Base-by-base conservation (phyloP, 1,139 yeast genomes). In the Pichia norvegensis region DNA sequence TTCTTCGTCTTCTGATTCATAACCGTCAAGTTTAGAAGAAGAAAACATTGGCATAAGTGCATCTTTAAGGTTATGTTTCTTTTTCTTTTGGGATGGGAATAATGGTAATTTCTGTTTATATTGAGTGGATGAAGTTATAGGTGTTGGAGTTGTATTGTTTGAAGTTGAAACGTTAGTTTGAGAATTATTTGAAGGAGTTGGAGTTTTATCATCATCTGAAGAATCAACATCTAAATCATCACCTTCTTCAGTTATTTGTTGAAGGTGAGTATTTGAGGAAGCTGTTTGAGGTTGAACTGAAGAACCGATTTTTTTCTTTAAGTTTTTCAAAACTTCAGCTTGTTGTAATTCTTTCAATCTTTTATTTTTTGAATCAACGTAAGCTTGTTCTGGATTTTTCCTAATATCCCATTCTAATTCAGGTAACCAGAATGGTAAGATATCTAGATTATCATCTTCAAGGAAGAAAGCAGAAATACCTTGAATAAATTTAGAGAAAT, bases 391-490 rank as follows among this genome's bases (percentile, higher is more conserved):
- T 19, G 94, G 94, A 56, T 83, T 83, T 52, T 76, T 76, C 55
- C 86, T 76, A 55, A 84, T 81, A 59, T 85, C 95, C 47, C 71
- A 73, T 61, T 92, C 97, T 57, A 92, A 70, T 52, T 90, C 97
- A 52, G 94, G 87, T 56, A 87, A 74, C 98, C 98, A 92, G 64
- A 87, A 85, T 45, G 98, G 98, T 53, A 92, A 72, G 53, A 83
- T 80, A 60, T 88, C 96, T 60, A 92, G 74, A 57, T 85, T 82
- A 58, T 90, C 97, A 61, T 86, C 95, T 63, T 90, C 97, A 48
- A 87, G 76, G 62, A 82, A 92, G 52, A 92, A 73, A 3, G 87
- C 74, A 7, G 97, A 90, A 52, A 88, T 79, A 66, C 96, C 97
- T 63, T 88, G 97, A 53, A 88, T 75, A 60, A 85, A 88, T 67